Evolutionary conservation across 352 stramenopile species (phyloP).

Genomic region (Globisporangium nagaii): DNA sequence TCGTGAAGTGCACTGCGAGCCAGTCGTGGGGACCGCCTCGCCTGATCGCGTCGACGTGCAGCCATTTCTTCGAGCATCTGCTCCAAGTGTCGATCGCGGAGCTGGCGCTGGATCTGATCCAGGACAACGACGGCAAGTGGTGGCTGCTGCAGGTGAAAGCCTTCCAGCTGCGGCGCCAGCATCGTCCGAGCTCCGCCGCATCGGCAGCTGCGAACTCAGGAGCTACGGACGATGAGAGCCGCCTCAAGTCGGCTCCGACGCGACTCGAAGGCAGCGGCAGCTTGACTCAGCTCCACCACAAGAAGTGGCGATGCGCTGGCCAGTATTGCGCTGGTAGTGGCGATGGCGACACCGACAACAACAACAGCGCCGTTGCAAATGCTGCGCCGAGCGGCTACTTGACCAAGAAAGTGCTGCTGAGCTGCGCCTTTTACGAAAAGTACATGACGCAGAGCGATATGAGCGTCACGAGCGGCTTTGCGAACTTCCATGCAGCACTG

Average conservation of each 20-base stretch:
- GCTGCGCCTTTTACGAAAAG: slow-evolving; percentile 60
- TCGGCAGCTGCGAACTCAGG: neutral
- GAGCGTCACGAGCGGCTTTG: slow-evolving; percentile 39
- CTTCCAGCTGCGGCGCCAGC: slow-evolving; percentile 29
- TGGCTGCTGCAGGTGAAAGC: slow-evolving; percentile 72
- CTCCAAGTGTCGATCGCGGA: slow-evolving; percentile 37
- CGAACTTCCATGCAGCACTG: slow-evolving; percentile 29
- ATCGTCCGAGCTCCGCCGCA: slow-evolving; percentile 3
- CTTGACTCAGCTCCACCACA: slow-evolving; percentile 12
- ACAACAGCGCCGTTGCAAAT: neutral
- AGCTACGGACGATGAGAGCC: neutral
- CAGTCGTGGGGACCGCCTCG: slow-evolving; percentile 52
- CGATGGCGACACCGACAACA: neutral
- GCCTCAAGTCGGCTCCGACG: slow-evolving; percentile 43
- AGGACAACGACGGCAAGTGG: slow-evolving; percentile 45
- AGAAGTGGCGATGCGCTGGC: slow-evolving; percentile 49
- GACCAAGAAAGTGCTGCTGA: slow-evolving; percentile 62
- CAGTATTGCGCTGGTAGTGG: slow-evolving; percentile 20
- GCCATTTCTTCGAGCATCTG: slow-evolving; percentile 27
- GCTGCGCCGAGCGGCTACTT: slow-evolving; percentile 34
- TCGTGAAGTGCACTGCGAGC: slow-evolving; percentile 45
- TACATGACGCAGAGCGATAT: slow-evolving; percentile 32
- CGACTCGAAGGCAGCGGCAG: slow-evolving; percentile 20
- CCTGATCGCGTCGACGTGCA: slow-evolving; percentile 25
- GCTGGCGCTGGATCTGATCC: slow-evolving; percentile 50